Percentiles rank a stretch among this genome's conserved stretches.
phyloP scores from a whole-genome alignment of 2,329 filamentous ascomycete species.

The Ophiostoma ips region DNA sequence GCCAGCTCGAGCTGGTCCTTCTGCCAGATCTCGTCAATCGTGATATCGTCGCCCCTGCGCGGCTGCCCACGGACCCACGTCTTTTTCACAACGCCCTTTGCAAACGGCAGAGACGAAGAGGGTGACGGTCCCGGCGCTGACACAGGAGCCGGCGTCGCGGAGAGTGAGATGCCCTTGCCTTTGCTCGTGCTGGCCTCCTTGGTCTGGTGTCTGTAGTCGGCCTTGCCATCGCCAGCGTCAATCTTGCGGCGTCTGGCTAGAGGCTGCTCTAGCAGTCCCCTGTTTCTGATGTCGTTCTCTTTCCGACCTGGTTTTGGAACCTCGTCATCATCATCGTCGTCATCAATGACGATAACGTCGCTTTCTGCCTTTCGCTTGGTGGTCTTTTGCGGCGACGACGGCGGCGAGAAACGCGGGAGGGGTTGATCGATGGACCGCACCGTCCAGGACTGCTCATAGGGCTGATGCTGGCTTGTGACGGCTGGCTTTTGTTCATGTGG shows the following conservation, averaged over 20 bases:
- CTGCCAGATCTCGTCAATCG: slow-evolving; percentile 75
- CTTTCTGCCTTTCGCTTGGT: slow-evolving; percentile 7
- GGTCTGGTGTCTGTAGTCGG: background rate
- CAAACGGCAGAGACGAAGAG: slow-evolving; percentile 25
- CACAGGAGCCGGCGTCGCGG: background rate
- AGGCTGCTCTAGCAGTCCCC: background rate
- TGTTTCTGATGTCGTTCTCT: background rate
- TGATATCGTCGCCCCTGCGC: slow-evolving; percentile 58
- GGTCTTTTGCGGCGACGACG: background rate
- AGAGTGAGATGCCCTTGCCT: background rate
- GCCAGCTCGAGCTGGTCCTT: slow-evolving; percentile 57
- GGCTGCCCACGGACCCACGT: slow-evolving; percentile 59
- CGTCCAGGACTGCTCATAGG: slow-evolving; percentile 1
- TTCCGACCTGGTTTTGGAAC: too few relatives aligned
- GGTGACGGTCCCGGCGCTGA: background rate
- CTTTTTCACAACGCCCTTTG: slow-evolving; percentile 58
- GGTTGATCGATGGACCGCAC: background rate
- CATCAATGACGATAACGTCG: slow-evolving; percentile 5
- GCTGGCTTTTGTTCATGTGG: background rate
- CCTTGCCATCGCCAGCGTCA: background rate
- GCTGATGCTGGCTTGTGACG: too few relatives aligned
- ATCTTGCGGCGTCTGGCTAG: background rate
- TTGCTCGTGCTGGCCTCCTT: background rate
- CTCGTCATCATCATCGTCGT: slow-evolving; percentile 1
- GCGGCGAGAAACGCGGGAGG: background rate